A percentile compares a stretch with the other conserved stretches of the same genome.
Conservation (phyloP, 805 yeast genomes). For the Debaryomyces hansenii region DNA sequence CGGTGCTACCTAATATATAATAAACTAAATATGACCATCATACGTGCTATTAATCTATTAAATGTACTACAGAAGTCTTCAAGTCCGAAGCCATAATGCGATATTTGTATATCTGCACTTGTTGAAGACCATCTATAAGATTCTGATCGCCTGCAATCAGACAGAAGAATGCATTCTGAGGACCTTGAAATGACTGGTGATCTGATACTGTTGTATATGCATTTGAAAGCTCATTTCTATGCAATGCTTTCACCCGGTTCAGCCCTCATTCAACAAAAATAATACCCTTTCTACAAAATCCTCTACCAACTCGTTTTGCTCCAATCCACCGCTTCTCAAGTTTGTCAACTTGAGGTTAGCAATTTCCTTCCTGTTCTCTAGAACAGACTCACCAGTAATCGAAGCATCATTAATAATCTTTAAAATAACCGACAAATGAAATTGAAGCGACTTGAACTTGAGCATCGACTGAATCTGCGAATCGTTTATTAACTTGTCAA, state of each 20-base stretch:
- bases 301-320: conserved; percentile 67
- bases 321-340: conserved; percentile 62
- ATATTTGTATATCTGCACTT: too few species aligned
- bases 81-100: too few species aligned
- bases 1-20: not conserved
- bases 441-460: conserved; percentile 51
- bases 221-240: too few species aligned
- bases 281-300: conserved; percentile 55
- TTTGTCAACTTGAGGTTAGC: conserved; percentile 62
- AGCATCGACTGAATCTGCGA: conserved; percentile 46
- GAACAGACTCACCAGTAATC: conserved; percentile 48
- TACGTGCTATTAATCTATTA: too few species aligned
- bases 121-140: too few species aligned
- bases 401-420: conserved; percentile 48
- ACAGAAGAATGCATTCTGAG: too few species aligned
- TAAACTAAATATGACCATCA: too few species aligned
- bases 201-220: too few species aligned
- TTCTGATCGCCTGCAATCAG: too few species aligned
- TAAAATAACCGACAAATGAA: conserved; percentile 52
- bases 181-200: too few species aligned
- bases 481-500: conserved; percentile 37
- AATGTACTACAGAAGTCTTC: too few species aligned
- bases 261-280: not conserved
- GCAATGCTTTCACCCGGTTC: too few species aligned
- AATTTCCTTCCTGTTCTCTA: conserved; percentile 56